Conservation (phyloP, 805 yeast species). For the Candida nemodendra region DNA sequence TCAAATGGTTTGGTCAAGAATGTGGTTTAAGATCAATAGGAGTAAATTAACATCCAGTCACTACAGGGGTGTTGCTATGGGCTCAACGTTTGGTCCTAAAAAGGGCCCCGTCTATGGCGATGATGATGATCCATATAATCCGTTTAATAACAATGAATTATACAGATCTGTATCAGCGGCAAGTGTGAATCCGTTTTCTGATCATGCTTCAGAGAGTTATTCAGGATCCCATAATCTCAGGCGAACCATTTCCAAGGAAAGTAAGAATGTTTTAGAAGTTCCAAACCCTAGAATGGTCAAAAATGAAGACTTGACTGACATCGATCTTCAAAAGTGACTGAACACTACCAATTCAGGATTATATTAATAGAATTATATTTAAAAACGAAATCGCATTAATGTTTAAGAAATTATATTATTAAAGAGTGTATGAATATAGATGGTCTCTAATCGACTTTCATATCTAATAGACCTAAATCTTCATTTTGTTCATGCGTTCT, state of each 20-base stretch:
- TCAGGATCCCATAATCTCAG: too few relatives aligned
- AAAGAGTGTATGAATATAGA: too few relatives aligned
- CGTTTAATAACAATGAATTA: slow-evolving; percentile 20
- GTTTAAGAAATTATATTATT: too few relatives aligned
- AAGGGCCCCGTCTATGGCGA: slow-evolving; percentile 5
- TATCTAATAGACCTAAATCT: slow-evolving; percentile 76
- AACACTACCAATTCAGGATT: too few relatives aligned
- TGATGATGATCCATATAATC: slow-evolving; percentile 18
- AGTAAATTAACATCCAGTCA: slow-evolving; percentile 1
- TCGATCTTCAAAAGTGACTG: too few relatives aligned
- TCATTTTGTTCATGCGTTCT: slow-evolving; percentile 90
- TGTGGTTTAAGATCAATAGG: slow-evolving; percentile 39
- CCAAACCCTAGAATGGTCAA: not conserved
- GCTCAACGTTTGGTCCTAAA: not conserved
- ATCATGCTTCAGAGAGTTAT: too few relatives aligned
- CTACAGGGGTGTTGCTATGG: not conserved
- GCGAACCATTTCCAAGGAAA: too few relatives aligned
- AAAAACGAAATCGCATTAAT: too few relatives aligned
- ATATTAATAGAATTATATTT: too few relatives aligned
- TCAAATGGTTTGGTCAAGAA: slow-evolving; percentile 46
- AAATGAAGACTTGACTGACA: slow-evolving; percentile 9
- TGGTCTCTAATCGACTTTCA: slow-evolving; percentile 22
- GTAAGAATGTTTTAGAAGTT: too few relatives aligned
- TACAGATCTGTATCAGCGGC: slow-evolving; percentile 26
- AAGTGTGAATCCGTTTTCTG: slow-evolving; percentile 31